phyloP scores from a whole-genome alignment of 495 filamentous ascomycete genomes.

The Trichocladium antarcticum region DNA sequence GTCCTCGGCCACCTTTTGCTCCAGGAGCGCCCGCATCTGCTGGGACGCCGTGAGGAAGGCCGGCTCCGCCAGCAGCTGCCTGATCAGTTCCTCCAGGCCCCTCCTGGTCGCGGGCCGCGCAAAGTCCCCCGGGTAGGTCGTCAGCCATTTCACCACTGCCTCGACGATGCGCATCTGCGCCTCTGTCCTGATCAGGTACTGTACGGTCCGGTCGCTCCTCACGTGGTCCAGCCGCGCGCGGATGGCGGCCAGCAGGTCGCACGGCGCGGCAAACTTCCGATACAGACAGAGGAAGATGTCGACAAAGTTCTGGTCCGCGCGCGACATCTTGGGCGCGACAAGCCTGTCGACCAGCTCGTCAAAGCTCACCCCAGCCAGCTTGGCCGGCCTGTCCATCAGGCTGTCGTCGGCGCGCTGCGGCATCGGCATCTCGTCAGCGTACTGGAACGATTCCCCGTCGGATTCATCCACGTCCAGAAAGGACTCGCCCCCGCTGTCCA shows the following conservation, averaged over 20 bases:
- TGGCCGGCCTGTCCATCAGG: slow-evolving; percentile 37
- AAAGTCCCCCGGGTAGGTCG: slow-evolving; percentile 88
- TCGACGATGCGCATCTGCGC: slow-evolving; percentile 74
- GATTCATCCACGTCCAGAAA: slow-evolving; percentile 52
- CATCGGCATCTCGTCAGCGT: slow-evolving; percentile 51
- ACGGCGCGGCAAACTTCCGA: slow-evolving; percentile 80
- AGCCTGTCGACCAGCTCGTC: slow-evolving; percentile 85
- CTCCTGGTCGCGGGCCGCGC: slow-evolving; percentile 64
- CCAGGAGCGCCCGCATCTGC: slow-evolving; percentile 59
- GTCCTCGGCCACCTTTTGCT: slow-evolving; percentile 58
- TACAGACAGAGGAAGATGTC: slow-evolving; percentile 88
- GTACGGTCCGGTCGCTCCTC: slow-evolving; percentile 47
- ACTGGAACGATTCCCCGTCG: slow-evolving; percentile 42
- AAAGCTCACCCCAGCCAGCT: slow-evolving; percentile 57
- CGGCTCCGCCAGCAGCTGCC: slow-evolving; percentile 52
- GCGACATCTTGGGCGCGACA: slow-evolving; percentile 68
- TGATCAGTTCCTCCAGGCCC: slow-evolving; percentile 59
- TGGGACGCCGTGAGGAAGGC: slow-evolving; percentile 72
- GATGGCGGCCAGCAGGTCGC: slow-evolving; percentile 61
- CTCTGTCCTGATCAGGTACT: slow-evolving; percentile 56
- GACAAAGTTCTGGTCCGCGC: slow-evolving; percentile 72
- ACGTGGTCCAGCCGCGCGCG: slow-evolving; percentile 60
- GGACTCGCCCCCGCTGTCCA: slow-evolving; percentile 37
- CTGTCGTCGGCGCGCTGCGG: slow-evolving; percentile 45
- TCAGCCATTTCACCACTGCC: slow-evolving; percentile 79